Conservation (phyloP, 495 filamentous ascomycete species). For the Aspergillus ellipticus region DNA sequence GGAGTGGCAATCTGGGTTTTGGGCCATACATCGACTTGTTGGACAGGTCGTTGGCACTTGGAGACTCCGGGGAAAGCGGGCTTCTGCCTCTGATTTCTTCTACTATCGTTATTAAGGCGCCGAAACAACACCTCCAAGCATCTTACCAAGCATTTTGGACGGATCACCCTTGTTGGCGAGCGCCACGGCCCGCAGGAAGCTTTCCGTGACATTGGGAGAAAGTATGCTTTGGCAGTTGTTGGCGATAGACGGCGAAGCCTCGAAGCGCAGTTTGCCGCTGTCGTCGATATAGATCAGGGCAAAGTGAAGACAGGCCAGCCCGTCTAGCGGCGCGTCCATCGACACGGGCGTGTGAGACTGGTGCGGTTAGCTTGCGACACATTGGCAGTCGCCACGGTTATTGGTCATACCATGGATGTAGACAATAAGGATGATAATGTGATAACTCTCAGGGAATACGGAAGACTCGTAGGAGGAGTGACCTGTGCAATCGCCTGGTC, state of each 20-base stretch:
- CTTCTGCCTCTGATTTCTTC: constrained; percentile 12
- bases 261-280: constrained; percentile 33
- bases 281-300: constrained; percentile 39
- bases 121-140: not conserved
- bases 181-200: constrained; percentile 36
- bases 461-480: not conserved
- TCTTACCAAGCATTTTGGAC: constrained; percentile 7
- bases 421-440: not conserved
- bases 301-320: constrained; percentile 28
- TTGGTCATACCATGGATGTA: constrained; percentile 7
- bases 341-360: constrained; percentile 27
- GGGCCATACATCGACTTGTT: constrained; percentile 14
- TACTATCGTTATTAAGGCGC: not conserved
- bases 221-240: constrained; percentile 31
- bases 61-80: constrained; percentile 17
- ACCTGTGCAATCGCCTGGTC: not conserved
- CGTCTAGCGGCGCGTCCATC: constrained; percentile 23
- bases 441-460: constrained; percentile 2
- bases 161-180: constrained; percentile 19
- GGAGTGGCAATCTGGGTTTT: not conserved
- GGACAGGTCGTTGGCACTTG: constrained; percentile 3
- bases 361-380: not conserved
- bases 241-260: constrained; percentile 33
- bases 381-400: not conserved
- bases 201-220: constrained; percentile 32